phyloP scores from a whole-genome alignment of 2,329 filamentous ascomycete genomes.

The Monosporascus sp. region DNA sequence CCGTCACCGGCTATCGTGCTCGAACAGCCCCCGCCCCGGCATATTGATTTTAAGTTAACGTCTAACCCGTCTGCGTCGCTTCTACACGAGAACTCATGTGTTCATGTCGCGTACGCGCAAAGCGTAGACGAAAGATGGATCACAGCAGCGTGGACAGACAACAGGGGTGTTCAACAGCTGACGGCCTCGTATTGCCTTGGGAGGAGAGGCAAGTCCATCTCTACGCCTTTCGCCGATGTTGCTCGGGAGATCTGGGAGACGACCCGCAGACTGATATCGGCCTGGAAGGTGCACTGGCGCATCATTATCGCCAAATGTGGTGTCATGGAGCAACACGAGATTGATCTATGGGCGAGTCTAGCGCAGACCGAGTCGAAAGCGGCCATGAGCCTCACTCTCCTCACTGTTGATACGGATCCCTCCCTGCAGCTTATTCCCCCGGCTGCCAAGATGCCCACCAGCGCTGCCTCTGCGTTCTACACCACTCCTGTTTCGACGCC shows the following conservation, averaged over 20 bases:
- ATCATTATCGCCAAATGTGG: conserved; percentile 70
- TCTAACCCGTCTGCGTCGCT: conserved; percentile 65
- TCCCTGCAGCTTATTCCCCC: conserved; percentile 59
- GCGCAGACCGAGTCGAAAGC: conserved; percentile 47
- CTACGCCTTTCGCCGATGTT: conserved; percentile 56
- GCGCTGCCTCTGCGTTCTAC: conserved; percentile 41
- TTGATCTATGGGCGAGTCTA: conserved; percentile 53
- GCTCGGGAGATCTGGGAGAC: conserved; percentile 73
- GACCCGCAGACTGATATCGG: conserved; percentile 66
- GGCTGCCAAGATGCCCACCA: conserved; percentile 41
- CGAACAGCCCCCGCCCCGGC: conserved; percentile 63
- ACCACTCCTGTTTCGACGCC: conserved; percentile 66
- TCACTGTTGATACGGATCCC: conserved; percentile 61
- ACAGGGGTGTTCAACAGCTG: conserved; percentile 66
- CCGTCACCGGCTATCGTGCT: conserved; percentile 68
- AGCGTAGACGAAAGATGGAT: conserved; percentile 75
- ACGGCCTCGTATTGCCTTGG: conserved; percentile 69
- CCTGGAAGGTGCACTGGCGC: conserved; percentile 69
- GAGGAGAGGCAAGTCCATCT: conserved; percentile 47
- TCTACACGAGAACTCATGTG: conserved; percentile 70
- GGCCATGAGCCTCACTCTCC: conserved; percentile 50
- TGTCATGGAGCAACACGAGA: conserved; percentile 61
- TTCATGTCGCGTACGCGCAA: conserved; percentile 74
- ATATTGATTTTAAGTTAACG: conserved; percentile 69
- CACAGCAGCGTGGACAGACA: conserved; percentile 76